These are phyloP conservation scores for Populus ilicifolia DNA, from an alignment of 345 rosid species.

Conservation along the genomic window DNA sequence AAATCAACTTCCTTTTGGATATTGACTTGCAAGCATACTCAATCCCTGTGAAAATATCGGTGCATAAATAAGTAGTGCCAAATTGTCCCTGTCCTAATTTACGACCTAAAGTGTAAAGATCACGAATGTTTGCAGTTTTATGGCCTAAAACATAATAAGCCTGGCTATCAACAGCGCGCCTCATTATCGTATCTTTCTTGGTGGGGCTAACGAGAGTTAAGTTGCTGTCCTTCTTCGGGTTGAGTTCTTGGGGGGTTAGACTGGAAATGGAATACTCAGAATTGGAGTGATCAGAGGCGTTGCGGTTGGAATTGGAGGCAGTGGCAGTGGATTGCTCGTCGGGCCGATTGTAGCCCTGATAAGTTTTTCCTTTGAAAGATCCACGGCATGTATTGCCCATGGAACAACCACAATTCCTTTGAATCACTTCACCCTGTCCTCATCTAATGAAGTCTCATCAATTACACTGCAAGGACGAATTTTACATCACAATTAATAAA, in stretches of 20 bases:
- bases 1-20: slow-evolving; percentile 84
- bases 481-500: background rate
- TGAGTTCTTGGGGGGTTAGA: slow-evolving; percentile 36
- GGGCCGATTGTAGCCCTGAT: slow-evolving; percentile 75
- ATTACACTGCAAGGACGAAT: slow-evolving; percentile 18
- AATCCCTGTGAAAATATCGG: slow-evolving; percentile 54
- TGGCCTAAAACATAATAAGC: slow-evolving; percentile 80
- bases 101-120: slow-evolving; percentile 72
- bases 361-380: slow-evolving; percentile 69
- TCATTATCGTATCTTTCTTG: slow-evolving; percentile 59
- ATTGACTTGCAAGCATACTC: slow-evolving; percentile 98
- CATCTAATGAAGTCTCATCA: slow-evolving; percentile 40
- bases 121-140: slow-evolving; percentile 77
- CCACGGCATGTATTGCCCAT: slow-evolving; percentile 99
- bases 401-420: slow-evolving; percentile 47
- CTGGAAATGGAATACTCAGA: slow-evolving; percentile 44
- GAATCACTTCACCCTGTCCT: slow-evolving; percentile 31
- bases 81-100: slow-evolving; percentile 97
- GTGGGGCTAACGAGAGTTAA: slow-evolving; percentile 37
- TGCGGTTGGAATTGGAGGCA: slow-evolving; percentile 35
- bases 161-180: slow-evolving; percentile 63
- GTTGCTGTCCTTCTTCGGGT: slow-evolving; percentile 34
- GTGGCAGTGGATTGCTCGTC: slow-evolving; percentile 39
- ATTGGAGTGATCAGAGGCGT: slow-evolving; percentile 37
- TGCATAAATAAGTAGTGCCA: slow-evolving; percentile 86